phyloP scores from a whole-genome alignment of 495 filamentous ascomycete genomes.

The Talaromyces liani region DNA sequence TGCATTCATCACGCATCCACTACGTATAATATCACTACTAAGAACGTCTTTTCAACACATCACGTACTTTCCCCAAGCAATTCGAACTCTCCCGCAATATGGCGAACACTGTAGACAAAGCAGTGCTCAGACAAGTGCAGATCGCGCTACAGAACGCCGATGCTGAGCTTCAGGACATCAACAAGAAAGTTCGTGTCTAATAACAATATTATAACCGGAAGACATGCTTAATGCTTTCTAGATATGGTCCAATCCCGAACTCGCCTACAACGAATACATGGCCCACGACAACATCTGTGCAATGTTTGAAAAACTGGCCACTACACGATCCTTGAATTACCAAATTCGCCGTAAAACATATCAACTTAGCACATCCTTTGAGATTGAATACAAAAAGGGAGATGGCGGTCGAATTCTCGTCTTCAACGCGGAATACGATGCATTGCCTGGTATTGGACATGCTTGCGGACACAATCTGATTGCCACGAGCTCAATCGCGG shows the following conservation, averaged over 20 bases:
- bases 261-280: slow-evolving; percentile 45
- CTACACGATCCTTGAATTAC: slow-evolving; percentile 14
- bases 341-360: slow-evolving; percentile 38
- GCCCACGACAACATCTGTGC: slow-evolving; percentile 46
- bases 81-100: neutral
- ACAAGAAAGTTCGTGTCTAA: slow-evolving; percentile 29
- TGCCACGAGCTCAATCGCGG: slow-evolving; percentile 34
- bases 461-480: slow-evolving; percentile 44
- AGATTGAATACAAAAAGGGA: slow-evolving; percentile 44
- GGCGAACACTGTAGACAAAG: neutral
- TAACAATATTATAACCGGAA: neutral
- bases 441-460: slow-evolving; percentile 36
- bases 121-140: slow-evolving; percentile 16
- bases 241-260: slow-evolving; percentile 46
- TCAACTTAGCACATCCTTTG: slow-evolving; percentile 48
- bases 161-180: slow-evolving; percentile 33
- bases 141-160: slow-evolving; percentile 23
- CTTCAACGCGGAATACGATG: slow-evolving; percentile 54
- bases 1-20: neutral
- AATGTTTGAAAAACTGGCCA: slow-evolving; percentile 28
- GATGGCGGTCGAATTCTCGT: slow-evolving; percentile 39
- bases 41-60: neutral
- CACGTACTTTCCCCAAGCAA: neutral
- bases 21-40: too few relatives aligned
- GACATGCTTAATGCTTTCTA: slow-evolving; percentile 4